Evolutionary conservation across 2,329 filamentous ascomycete species (phyloP), one percentile per base, ranked within the genome.

Genomic region (Trichoderma hamatum): DNA sequence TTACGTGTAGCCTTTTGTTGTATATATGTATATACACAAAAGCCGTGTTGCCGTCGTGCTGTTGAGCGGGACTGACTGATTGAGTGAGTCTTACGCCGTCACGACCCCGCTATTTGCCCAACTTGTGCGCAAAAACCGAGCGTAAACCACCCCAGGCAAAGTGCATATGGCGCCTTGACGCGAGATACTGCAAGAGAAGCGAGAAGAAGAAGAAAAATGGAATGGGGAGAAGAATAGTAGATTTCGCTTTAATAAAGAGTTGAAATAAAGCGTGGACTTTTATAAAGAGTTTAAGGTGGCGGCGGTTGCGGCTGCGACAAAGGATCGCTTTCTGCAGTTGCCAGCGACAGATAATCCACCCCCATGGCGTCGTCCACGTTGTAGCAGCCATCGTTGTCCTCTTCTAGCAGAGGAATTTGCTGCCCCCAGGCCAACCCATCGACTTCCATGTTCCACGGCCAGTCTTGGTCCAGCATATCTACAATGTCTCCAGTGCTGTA

Each of bases 331-430:
- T 55, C 34, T 26, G 51, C 30, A 43, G 51, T 55, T 34, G 51
- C 52, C 28, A 66, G 52, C 34, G 63, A 58, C 26, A 66, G 63
- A 49, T 66, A 58, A 10, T 66, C 63, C 36, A 66, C 63, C 9
- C 63, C 63, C 52, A 66, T 58, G 26, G 54, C 52, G 7, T 66
- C 63, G n/a, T 66, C 52, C 14, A 58, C 46, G 16, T 16, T 34
- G 21, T 39, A 64, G 10, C 21, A 49, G 10, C 52, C 36, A 34
- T 66, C 34, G 21, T 55, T 49, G 16, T 63, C 61, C 5, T 64
- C 63, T n/a, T 58, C 52, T 13, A 66, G 36, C n/a, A 66, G 52
- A 26, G 63, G 63, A n/a, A 66, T 66, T 13, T 66, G 63, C n/a
- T 66, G 63, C 9, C 36, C 52, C 63, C 63, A 66, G 16, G 56